Evolutionary conservation across 2,329 filamentous ascomycete species (phyloP).

Genomic region (Nemania sp.): DNA sequence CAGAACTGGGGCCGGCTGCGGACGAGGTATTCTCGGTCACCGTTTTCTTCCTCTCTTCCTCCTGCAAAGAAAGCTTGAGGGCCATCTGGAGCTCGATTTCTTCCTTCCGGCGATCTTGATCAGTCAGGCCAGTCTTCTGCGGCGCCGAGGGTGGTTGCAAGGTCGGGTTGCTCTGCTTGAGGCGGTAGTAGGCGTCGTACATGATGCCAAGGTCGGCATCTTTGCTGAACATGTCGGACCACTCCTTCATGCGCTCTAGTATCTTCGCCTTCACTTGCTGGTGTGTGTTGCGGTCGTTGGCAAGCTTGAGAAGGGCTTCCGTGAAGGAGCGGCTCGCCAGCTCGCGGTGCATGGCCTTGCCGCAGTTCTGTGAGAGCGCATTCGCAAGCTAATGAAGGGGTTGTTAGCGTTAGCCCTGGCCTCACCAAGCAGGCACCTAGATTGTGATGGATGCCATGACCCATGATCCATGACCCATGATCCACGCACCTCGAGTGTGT

Average conservation of each 20-base stretch:
- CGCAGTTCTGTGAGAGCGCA: slow-evolving; percentile 90
- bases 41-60: slow-evolving; percentile 71
- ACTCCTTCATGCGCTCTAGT: slow-evolving; percentile 92
- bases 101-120: slow-evolving; percentile 88
- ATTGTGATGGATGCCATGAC: not conserved
- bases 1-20: slow-evolving; percentile 41
- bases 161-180: slow-evolving; percentile 85
- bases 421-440: not conserved
- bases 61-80: slow-evolving; percentile 87
- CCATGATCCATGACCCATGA: too few relatives aligned
- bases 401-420: slow-evolving; percentile 4
- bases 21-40: slow-evolving; percentile 38
- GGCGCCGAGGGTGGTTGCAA: slow-evolving; percentile 91
- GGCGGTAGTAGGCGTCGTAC: slow-evolving; percentile 88
- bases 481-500: slow-evolving; percentile 77
- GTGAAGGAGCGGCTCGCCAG: slow-evolving; percentile 91
- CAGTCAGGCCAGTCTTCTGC: slow-evolving; percentile 88
- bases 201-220: slow-evolving; percentile 95
- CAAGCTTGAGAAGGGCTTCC: slow-evolving; percentile 86
- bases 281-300: slow-evolving; percentile 93
- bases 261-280: slow-evolving; percentile 97
- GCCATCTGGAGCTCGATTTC: slow-evolving; percentile 98
- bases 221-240: slow-evolving; percentile 90
- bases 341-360: slow-evolving; percentile 83
- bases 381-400: slow-evolving; percentile 70